Percentiles rank a stretch among this genome's conserved stretches.
These are phyloP conservation scores for Xylaria sp. DNA, from an alignment of 2,329 filamentous ascomycete species.

Conservation along the genomic window DNA sequence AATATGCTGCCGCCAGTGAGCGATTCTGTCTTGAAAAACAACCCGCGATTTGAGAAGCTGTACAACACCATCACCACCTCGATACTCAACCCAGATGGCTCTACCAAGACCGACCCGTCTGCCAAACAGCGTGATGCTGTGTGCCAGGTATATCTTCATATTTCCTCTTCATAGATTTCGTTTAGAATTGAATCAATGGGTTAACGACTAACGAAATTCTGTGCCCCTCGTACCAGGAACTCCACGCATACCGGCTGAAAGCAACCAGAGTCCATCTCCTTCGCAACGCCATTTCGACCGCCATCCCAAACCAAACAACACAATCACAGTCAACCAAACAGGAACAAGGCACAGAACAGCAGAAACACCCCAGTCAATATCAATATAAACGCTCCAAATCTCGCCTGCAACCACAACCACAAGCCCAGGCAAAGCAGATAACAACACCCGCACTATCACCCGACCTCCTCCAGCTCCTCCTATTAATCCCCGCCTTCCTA, in stretches of 20 bases:
- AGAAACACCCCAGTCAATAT: constrained; percentile 17
- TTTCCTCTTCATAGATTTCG: background rate
- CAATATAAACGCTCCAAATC: constrained; percentile 44
- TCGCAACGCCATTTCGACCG: constrained; percentile 60
- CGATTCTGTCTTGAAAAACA: constrained; percentile 62
- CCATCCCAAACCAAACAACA: constrained; percentile 48
- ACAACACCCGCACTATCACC: constrained; percentile 49
- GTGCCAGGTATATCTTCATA: constrained; percentile 56
- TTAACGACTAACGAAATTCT: background rate
- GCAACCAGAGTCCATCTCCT: constrained; percentile 64
- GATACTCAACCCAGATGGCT: constrained; percentile 68
- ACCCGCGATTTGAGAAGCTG: constrained; percentile 70
- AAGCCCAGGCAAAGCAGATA: constrained; percentile 3
- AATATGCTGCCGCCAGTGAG: constrained; percentile 70
- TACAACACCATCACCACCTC: constrained; percentile 65
- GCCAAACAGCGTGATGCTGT: constrained; percentile 62
- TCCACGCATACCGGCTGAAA: constrained; percentile 60
- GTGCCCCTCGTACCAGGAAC: constrained; percentile 54
- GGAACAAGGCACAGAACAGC: constrained; percentile 40
- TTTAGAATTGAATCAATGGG: background rate
- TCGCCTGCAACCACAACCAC: constrained; percentile 39
- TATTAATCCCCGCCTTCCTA: constrained; percentile 64
- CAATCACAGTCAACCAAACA: background rate
- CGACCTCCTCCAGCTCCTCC: constrained; percentile 64
- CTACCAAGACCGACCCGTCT: constrained; percentile 63